phyloP scores from a whole-genome alignment of 768 basidiomycete genomes.

The Kwoniella pini region DNA sequence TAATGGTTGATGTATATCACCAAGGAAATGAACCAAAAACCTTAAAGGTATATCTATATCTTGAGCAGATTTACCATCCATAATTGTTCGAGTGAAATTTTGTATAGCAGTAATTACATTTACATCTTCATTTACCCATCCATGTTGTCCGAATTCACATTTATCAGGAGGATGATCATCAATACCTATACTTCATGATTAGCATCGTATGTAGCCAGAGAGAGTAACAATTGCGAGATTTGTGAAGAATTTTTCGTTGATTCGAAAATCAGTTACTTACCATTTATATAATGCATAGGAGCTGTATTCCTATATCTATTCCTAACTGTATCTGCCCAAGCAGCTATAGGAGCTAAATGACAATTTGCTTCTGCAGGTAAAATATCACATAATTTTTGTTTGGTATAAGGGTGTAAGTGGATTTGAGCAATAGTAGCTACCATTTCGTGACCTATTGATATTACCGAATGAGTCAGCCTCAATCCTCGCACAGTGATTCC shows the following conservation, averaged over 20 bases:
- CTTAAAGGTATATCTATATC: conserved; percentile 74
- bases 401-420: conserved; percentile 72
- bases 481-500: not conserved
- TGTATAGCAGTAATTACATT: conserved; percentile 78
- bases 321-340: conserved; percentile 82
- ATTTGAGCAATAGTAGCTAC: conserved; percentile 93
- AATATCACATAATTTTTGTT: conserved; percentile 69
- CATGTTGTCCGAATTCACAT: conserved; percentile 73
- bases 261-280: conserved; percentile 25
- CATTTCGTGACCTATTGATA: conserved; percentile 74
- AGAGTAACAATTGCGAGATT: no score
- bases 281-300: conserved; percentile 55
- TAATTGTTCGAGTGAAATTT: conserved; percentile 70
- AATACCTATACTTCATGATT: conserved; percentile 50
- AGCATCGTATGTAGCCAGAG: no score
- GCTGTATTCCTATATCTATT: conserved; percentile 49
- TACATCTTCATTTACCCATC: conserved; percentile 62
- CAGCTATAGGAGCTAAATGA: conserved; percentile 76
- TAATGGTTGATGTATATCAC: conserved; percentile 90
- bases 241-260: no score
- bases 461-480: not conserved
- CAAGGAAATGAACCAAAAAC: conserved; percentile 89
- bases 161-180: conserved; percentile 74
- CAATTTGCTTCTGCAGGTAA: conserved; percentile 64
- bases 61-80: conserved; percentile 42